Evolutionary conservation across 176 grass and related monocot genomes (phyloP).

Genomic region (Aegilops tauschii): DNA sequence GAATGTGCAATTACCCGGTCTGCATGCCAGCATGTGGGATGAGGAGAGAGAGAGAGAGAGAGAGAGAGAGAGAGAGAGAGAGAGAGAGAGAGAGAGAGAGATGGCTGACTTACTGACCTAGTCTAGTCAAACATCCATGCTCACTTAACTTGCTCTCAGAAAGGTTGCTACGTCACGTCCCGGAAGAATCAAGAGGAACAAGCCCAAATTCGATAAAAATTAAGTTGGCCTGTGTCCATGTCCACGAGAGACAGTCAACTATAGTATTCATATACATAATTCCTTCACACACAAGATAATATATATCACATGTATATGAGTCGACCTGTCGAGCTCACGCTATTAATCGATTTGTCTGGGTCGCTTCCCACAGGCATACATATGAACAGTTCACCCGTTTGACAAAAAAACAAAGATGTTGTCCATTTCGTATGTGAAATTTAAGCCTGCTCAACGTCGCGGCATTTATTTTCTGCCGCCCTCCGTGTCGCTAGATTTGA

Average conservation of each 20-base stretch:
- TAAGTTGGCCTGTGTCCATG: slow-evolving; percentile 13
- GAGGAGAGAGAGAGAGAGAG: too few species aligned
- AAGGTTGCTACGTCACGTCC: too few species aligned
- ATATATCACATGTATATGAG: not conserved
- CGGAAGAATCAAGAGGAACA: not conserved
- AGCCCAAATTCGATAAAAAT: slow-evolving; percentile 22
- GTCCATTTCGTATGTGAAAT: slow-evolving; percentile 16
- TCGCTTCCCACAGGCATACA: not conserved
- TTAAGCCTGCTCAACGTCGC: slow-evolving; percentile 18
- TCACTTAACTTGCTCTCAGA: slow-evolving; percentile 32
- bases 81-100: not conserved
- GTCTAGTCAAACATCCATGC: slow-evolving; percentile 70
- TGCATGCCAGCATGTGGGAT: too few species aligned
- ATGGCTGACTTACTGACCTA: slow-evolving; percentile 50
- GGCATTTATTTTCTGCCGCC: slow-evolving; percentile 22
- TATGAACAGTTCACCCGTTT: slow-evolving; percentile 39
- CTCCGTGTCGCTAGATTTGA: slow-evolving; percentile 11
- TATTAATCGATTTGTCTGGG: slow-evolving; percentile 31
- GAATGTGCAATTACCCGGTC: too few species aligned
- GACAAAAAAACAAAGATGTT: not conserved
- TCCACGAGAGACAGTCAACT: slow-evolving; percentile 17
- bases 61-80: not conserved
- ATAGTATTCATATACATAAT: not conserved
- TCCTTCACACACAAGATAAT: not conserved
- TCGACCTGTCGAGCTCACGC: not conserved